Conservation (phyloP, 495 filamentous ascomycete species). For the Tuber aestivum region DNA sequence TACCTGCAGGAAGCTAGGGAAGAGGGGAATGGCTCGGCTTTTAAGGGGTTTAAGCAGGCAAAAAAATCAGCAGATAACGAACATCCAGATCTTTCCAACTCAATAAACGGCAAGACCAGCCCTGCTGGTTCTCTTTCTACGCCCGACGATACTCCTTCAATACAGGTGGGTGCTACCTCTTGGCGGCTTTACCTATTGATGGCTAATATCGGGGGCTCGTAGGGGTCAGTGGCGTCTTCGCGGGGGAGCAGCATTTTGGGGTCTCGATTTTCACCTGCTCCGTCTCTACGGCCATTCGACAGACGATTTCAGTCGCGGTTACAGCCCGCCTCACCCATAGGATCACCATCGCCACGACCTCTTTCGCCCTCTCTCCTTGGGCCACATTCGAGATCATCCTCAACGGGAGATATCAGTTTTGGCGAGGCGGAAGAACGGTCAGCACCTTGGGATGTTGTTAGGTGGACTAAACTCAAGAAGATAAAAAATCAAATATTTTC, state of each 20-base stretch:
- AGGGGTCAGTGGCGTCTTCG: slow-evolving; percentile 81
- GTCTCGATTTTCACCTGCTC: slow-evolving; percentile 57
- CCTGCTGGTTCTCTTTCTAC: slow-evolving; percentile 46
- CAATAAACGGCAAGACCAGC: slow-evolving; percentile 38
- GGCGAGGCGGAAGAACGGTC: slow-evolving; percentile 43
- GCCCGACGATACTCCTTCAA: slow-evolving; percentile 82
- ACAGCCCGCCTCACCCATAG: slow-evolving; percentile 21
- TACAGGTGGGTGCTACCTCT: slow-evolving; percentile 58
- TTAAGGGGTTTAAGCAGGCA: slow-evolving; percentile 33
- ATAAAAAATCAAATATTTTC: slow-evolving; percentile 85
- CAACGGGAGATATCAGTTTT: slow-evolving; percentile 43
- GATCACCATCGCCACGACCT: slow-evolving; percentile 54
- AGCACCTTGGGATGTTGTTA: slow-evolving; percentile 90
- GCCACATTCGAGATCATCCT: slow-evolving; percentile 71
- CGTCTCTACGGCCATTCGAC: slow-evolving; percentile 87
- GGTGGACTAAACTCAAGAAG: slow-evolving; percentile 91
- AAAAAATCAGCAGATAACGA: slow-evolving; percentile 22
- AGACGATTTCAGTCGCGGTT: slow-evolving; percentile 85
- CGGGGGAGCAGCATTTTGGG: slow-evolving; percentile 58
- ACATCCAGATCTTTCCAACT: slow-evolving; percentile 23
- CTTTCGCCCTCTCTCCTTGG: slow-evolving; percentile 73
- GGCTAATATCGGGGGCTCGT: slow-evolving; percentile 27
- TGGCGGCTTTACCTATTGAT: slow-evolving; percentile 32
- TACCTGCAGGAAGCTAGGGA: slow-evolving; percentile 42
- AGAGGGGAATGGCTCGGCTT: slow-evolving; percentile 24